phyloP scores from a whole-genome alignment of 768 basidiomycete genomes.

The Lentinula guzmanii region DNA sequence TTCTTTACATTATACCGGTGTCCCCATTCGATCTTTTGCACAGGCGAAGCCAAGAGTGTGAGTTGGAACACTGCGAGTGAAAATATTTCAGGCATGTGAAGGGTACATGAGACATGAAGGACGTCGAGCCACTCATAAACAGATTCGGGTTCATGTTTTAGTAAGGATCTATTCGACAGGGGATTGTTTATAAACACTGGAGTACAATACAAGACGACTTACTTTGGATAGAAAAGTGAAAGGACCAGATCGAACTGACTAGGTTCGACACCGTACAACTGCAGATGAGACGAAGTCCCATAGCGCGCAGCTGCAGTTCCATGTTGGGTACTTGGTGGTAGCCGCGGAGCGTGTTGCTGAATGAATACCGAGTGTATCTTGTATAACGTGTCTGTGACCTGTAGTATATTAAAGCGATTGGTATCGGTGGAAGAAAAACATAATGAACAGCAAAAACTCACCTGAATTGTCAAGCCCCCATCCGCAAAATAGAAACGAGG shows the following conservation, averaged over 20 bases:
- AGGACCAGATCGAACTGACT: conserved; percentile 2
- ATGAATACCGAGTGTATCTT: background rate
- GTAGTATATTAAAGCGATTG: too few species aligned
- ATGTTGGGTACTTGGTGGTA: background rate
- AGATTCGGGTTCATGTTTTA: conserved; percentile 14
- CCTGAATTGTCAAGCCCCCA: background rate
- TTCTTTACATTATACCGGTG: conserved; percentile 7
- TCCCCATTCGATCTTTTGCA: conserved; percentile 10
- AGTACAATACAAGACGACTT: background rate
- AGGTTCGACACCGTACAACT: background rate
- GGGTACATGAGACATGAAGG: conserved; percentile 27
- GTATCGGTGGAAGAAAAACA: too few species aligned
- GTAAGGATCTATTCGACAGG: background rate
- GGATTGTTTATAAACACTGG: too few species aligned
- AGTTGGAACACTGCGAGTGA: conserved; percentile 16
- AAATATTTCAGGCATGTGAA: conserved; percentile 24
- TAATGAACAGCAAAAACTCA: background rate
- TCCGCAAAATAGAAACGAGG: background rate
- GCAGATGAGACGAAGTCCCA: too few species aligned
- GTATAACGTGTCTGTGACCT: background rate
- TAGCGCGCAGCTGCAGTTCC: background rate
- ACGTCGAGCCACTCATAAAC: conserved; percentile 26
- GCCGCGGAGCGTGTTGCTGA: background rate
- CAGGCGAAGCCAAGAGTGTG: background rate
- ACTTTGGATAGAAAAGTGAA: conserved; percentile 4